A percentile compares a stretch with the other conserved stretches of the same genome.
These are phyloP conservation scores for Sarcodon sp. DNA, from an alignment of 768 basidiomycete genomes.

Conservation along the genomic window DNA sequence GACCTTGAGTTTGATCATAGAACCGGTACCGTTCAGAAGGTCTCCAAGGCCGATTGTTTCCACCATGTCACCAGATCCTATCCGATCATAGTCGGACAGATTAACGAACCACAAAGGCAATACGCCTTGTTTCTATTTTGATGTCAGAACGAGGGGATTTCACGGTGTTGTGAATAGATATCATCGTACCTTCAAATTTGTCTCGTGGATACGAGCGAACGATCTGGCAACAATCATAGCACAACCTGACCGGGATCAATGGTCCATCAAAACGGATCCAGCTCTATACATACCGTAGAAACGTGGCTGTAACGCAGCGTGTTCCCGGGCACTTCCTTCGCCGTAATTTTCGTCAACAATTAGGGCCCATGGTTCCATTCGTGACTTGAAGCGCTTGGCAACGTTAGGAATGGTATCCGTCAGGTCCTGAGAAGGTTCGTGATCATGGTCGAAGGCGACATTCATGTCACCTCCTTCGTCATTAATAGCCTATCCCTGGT, in stretches of 20 bases:
- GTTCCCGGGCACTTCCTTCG: conserved; percentile 95
- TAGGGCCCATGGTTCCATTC: conserved; percentile 82
- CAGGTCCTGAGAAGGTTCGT: conserved; percentile 24
- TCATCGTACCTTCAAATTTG: conserved; percentile 72
- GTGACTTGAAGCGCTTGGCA: conserved; percentile 79
- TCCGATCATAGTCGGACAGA: conserved; percentile 73
- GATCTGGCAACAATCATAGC: conserved; percentile 82
- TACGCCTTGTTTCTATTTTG: conserved; percentile 84
- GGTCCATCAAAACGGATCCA: background rate
- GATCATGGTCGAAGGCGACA: conserved; percentile 71
- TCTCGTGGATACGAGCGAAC: conserved; percentile 97
- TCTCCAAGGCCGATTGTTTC: conserved; percentile 76
- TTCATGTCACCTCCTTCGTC: conserved; percentile 94
- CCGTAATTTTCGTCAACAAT: conserved; percentile 97
- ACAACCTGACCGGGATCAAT: conserved; percentile 41
- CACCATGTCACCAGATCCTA: conserved; percentile 71
- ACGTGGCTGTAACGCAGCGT: conserved; percentile 92
- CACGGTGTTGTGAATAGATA: background rate
- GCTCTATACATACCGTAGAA: conserved; percentile 54
- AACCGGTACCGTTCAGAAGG: conserved; percentile 33
- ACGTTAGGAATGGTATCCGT: conserved; percentile 82
- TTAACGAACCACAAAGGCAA: conserved; percentile 91
- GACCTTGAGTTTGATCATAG: conserved; percentile 43
- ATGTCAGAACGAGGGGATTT: conserved; percentile 2
- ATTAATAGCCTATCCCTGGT: conserved; percentile 53